These are phyloP conservation scores for Cadophora malorum DNA, from an alignment of 2,329 filamentous ascomycete species.

Conservation along the genomic window DNA sequence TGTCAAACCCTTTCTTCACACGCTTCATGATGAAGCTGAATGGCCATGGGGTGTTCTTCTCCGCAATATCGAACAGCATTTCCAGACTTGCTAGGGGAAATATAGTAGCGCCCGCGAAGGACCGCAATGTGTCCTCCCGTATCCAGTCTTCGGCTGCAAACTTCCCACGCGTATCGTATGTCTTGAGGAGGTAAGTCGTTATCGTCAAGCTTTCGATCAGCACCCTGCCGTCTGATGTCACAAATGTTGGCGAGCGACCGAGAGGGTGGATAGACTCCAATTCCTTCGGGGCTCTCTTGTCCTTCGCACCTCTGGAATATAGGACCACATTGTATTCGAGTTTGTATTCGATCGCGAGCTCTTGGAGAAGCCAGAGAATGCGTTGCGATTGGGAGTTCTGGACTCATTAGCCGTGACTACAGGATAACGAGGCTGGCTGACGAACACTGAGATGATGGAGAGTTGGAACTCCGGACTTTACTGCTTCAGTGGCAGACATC, in stretches of 20 bases:
- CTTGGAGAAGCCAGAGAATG: conserved; percentile 73
- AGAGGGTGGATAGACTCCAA: conserved; percentile 76
- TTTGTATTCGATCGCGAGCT: conserved; percentile 75
- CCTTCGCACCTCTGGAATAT: conserved; percentile 63
- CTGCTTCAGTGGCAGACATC: conserved; percentile 18
- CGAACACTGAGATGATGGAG: conserved; percentile 42
- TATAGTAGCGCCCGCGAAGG: conserved; percentile 42
- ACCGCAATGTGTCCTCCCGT: conserved; percentile 42
- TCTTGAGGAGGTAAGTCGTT: conserved; percentile 44
- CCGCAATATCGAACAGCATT: conserved; percentile 39
- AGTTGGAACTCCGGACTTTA: conserved; percentile 33
- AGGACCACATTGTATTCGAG: conserved; percentile 75
- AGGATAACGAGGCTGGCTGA: background rate
- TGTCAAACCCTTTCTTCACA: conserved; percentile 32
- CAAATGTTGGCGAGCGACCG: conserved; percentile 81
- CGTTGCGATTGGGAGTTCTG: conserved; percentile 71
- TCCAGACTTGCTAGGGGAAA: conserved; percentile 37
- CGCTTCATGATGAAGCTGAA: conserved; percentile 33
- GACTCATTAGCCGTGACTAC: conserved; percentile 41
- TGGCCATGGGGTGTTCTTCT: conserved; percentile 40
- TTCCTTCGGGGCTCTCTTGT: conserved; percentile 73
- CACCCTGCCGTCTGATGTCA: conserved; percentile 40
- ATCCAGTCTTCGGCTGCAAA: conserved; percentile 43
- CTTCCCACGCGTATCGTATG: conserved; percentile 42
- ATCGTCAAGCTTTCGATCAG: conserved; percentile 46